Conservation (phyloP, 495 filamentous ascomycete genomes). For the Acidomyces sp. region DNA sequence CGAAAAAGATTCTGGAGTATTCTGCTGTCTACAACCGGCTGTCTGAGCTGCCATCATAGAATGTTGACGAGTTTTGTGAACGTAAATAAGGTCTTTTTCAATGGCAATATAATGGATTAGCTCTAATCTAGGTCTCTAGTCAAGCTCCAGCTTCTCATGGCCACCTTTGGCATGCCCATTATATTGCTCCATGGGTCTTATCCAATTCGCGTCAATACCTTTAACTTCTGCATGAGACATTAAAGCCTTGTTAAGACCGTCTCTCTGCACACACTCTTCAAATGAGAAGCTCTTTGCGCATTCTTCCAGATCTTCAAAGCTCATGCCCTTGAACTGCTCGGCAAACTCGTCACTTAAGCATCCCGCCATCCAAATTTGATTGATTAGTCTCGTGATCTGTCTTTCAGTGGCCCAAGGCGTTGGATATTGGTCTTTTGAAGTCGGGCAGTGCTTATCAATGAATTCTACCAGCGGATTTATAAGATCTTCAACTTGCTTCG, state of each 20-base stretch:
- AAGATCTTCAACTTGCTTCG: conserved; percentile 27
- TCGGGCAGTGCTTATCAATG: conserved; percentile 32
- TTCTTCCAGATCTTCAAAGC: conserved; percentile 40
- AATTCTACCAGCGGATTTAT: conserved; percentile 32
- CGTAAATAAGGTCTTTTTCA: too few species aligned
- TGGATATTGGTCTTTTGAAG: conserved; percentile 39
- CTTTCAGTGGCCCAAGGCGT: conserved; percentile 43
- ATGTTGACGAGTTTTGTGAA: too few species aligned
- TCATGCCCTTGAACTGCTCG: conserved; percentile 42
- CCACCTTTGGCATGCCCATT: too few species aligned
- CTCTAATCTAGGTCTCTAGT: too few species aligned
- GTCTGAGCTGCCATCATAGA: too few species aligned
- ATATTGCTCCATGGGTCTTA: too few species aligned
- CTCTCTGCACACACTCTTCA: conserved; percentile 43
- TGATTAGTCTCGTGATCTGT: conserved; percentile 39
- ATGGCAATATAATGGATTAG: too few species aligned
- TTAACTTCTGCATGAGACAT: too few species aligned
- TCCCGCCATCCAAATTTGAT: conserved; percentile 40
- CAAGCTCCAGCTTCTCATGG: too few species aligned
- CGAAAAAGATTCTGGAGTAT: too few species aligned
- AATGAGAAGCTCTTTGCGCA: conserved; percentile 44
- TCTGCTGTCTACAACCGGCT: too few species aligned
- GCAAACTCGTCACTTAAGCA: conserved; percentile 47
- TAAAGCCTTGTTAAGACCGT: conserved; percentile 38
- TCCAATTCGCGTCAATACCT: too few species aligned